phyloP scores from a whole-genome alignment of 2,329 filamentous ascomycete species.

The Shiraia sp. region DNA sequence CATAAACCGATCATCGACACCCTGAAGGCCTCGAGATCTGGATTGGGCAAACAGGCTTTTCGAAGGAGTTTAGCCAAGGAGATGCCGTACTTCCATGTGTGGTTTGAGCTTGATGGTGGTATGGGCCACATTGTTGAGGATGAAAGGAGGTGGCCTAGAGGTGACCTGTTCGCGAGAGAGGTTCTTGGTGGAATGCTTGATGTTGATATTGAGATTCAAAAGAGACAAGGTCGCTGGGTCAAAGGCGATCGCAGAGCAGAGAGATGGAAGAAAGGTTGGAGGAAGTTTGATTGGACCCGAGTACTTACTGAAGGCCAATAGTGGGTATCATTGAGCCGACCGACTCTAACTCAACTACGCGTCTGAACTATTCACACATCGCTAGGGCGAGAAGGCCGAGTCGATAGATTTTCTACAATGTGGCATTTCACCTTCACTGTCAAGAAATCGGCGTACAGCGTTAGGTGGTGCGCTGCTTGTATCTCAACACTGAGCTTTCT shows the following conservation, averaged over 20 bases:
- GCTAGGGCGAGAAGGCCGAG: too few species aligned
- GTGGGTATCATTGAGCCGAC: neutral
- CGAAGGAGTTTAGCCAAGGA: conserved; percentile 83
- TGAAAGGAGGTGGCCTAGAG: conserved; percentile 78
- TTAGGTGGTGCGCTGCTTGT: too few species aligned
- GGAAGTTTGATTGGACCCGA: conserved; percentile 87
- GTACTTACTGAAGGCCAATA: conserved; percentile 57
- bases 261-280: conserved; percentile 81
- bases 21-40: conserved; percentile 63
- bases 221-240: conserved; percentile 86
- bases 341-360: neutral
- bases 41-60: conserved; percentile 80
- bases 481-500: too few species aligned
- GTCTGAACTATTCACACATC: too few species aligned
- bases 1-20: conserved; percentile 96
- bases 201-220: conserved; percentile 77
- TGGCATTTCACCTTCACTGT: too few species aligned
- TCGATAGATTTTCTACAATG: too few species aligned
- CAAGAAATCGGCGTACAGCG: too few species aligned
- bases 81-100: conserved; percentile 97
- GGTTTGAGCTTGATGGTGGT: conserved; percentile 91
- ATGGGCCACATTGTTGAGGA: conserved; percentile 93
- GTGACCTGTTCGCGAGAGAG: conserved; percentile 91
- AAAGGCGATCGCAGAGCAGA: conserved; percentile 71
- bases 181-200: conserved; percentile 92